These are phyloP conservation scores for Fusarium beomiforme DNA, from an alignment of 2,329 filamentous ascomycete species.

Conservation along the genomic window DNA sequence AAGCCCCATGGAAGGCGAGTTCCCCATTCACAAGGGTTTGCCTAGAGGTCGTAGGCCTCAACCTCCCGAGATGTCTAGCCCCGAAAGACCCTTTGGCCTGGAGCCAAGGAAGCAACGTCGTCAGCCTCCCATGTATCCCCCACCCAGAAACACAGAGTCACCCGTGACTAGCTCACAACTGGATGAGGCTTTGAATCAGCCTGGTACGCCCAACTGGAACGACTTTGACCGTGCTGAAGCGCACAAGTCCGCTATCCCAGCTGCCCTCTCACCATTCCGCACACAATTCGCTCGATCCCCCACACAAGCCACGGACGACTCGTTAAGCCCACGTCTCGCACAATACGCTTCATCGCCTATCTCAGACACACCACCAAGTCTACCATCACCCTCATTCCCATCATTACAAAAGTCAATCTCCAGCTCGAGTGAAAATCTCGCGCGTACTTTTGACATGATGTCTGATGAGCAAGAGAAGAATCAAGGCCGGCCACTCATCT, in stretches of 20 bases:
- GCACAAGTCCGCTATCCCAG: conserved; percentile 49
- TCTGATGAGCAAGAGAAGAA: conserved; percentile 16
- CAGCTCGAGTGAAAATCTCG: conserved; percentile 46
- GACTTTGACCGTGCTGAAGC: conserved; percentile 43
- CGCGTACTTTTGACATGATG: conserved; percentile 45
- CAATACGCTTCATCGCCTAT: conserved; percentile 43
- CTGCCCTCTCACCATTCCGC: conserved; percentile 47
- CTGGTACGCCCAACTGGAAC: conserved; percentile 42
- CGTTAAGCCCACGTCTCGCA: conserved; percentile 20
- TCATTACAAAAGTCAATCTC: conserved; percentile 50
- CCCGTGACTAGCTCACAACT: background rate
- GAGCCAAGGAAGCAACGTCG: conserved; percentile 38
- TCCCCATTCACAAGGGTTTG: conserved; percentile 48
- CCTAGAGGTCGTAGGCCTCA: conserved; percentile 48
- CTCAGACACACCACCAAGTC: conserved; percentile 45
- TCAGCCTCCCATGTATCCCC: conserved; percentile 37
- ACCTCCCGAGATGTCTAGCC: conserved; percentile 6
- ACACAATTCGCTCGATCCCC: conserved; percentile 24
- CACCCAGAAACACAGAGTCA: conserved; percentile 20
- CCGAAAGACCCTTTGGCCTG: conserved; percentile 19
- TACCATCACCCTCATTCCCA: conserved; percentile 51
- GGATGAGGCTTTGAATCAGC: conserved; percentile 8
- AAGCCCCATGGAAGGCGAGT: conserved; percentile 46
- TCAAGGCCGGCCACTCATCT: conserved; percentile 41
- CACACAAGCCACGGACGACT: conserved; percentile 11